A percentile compares a stretch with the other conserved stretches of the same genome.
These are phyloP conservation scores for Phaeosphaeriaceae sp. DNA, from an alignment of 2,329 filamentous ascomycete genomes.

Conservation along the genomic window DNA sequence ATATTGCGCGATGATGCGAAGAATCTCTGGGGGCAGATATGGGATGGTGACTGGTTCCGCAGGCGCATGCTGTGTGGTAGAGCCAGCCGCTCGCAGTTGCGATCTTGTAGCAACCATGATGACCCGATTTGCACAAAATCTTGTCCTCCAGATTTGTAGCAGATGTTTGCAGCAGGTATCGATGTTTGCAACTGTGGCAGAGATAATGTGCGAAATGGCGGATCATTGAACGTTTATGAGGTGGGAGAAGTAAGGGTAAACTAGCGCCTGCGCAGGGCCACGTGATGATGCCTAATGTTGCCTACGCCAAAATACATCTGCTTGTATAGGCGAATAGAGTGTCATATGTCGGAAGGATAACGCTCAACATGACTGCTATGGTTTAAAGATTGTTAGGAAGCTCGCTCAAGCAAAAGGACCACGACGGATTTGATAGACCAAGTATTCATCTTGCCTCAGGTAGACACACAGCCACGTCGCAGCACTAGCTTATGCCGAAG, in stretches of 20 bases:
- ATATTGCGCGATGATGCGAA: slow-evolving; percentile 14
- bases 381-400: too few species aligned
- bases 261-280: neutral
- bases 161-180: neutral
- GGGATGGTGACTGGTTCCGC: neutral
- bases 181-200: neutral
- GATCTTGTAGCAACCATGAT: neutral
- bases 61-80: neutral
- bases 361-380: too few species aligned
- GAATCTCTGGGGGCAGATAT: slow-evolving; percentile 20
- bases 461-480: too few species aligned
- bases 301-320: neutral
- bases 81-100: neutral
- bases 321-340: too few species aligned
- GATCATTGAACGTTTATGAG: neutral
- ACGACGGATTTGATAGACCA: too few species aligned
- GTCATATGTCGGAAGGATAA: too few species aligned
- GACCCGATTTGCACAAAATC: neutral
- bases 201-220: neutral
- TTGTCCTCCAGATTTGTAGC: neutral
- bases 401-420: too few species aligned
- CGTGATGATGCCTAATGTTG: neutral
- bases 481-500: too few species aligned
- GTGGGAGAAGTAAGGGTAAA: too few species aligned
- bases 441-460: too few species aligned